Evolutionary conservation across 2,329 filamentous ascomycete genomes (phyloP).

Genomic region (Pseudogymnoascus verrucosus): DNA sequence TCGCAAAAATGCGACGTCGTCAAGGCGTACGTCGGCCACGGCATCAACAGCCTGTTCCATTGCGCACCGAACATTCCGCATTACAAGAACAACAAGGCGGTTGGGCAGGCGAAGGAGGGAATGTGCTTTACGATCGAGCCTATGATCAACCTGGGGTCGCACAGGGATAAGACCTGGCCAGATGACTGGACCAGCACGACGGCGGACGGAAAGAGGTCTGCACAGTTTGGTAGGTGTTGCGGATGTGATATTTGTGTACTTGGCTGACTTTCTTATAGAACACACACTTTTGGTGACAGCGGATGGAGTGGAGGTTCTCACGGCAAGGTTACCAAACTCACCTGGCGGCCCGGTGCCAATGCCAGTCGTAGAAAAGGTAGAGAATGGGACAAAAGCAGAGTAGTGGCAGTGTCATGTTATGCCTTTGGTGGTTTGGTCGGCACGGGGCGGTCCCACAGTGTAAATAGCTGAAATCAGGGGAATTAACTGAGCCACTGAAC

Average conservation of each 20-base stretch:
- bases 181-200: conserved; percentile 98
- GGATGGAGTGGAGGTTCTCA: conserved; percentile 72
- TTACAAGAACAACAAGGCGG: conserved; percentile 97
- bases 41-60: conserved; percentile 90
- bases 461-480: not conserved
- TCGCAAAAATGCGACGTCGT: conserved; percentile 78
- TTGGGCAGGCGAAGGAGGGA: conserved; percentile 85
- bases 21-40: conserved; percentile 92
- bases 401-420: not conserved
- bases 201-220: conserved; percentile 77
- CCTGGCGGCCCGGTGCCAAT: conserved; percentile 65
- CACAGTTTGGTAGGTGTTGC: conserved; percentile 70
- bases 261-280: conserved; percentile 40
- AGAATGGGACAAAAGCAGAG: conserved; percentile 16
- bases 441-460: not conserved
- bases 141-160: conserved; percentile 90
- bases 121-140: conserved; percentile 99
- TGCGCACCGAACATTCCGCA: conserved; percentile 90
- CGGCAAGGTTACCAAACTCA: conserved; percentile 53
- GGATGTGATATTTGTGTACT: not conserved
- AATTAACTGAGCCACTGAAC: not conserved
- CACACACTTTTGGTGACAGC: conserved; percentile 80
- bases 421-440: not conserved
- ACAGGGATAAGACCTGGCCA: conserved; percentile 92
- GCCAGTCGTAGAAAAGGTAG: conserved; percentile 30